Evolutionary conservation across 306 rosid species (phyloP).

Genomic region (Lathyrus sativus): DNA sequence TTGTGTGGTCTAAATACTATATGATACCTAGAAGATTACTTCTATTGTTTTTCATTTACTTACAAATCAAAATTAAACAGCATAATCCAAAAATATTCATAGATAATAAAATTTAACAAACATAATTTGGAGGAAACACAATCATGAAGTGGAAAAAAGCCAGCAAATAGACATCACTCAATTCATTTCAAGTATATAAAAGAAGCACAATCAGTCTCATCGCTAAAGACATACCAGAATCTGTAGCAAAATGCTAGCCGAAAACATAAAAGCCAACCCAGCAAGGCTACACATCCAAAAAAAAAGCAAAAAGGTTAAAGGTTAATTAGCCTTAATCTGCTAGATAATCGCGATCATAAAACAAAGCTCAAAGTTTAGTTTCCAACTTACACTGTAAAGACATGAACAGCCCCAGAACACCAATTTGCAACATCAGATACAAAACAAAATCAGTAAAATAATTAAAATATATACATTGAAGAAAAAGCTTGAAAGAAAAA

Average conservation of each 20-base stretch:
- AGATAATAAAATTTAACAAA: slow-evolving; percentile 16
- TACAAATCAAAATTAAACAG: slow-evolving; percentile 18
- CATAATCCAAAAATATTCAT: slow-evolving; percentile 13
- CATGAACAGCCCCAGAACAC: slow-evolving; percentile 39
- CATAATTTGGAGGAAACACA: slow-evolving; percentile 23
- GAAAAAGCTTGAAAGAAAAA: background rate
- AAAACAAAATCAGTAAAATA: slow-evolving; percentile 40
- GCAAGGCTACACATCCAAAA: slow-evolving; percentile 72
- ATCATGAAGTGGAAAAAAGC: background rate
- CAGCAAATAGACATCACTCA: slow-evolving; percentile 23
- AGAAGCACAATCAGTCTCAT: slow-evolving; percentile 32
- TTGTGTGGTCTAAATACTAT: slow-evolving; percentile 5
- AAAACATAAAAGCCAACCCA: slow-evolving; percentile 98
- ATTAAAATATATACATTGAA: background rate
- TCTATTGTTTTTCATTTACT: slow-evolving; percentile 3
- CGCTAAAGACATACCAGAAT: slow-evolving; percentile 66
- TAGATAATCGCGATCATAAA: slow-evolving; percentile 22
- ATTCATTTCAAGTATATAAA: slow-evolving; percentile 25
- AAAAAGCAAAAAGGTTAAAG: slow-evolving; percentile 32
- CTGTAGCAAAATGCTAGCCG: slow-evolving; percentile 94
- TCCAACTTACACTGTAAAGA: slow-evolving; percentile 77
- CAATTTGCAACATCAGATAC: slow-evolving; percentile 41
- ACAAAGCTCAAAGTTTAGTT: slow-evolving; percentile 26
- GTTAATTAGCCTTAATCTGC: slow-evolving; percentile 35
- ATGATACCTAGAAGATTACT: slow-evolving; percentile 1